Conservation (phyloP, 148 eudicot genomes). For the Cornus suecica region DNA sequence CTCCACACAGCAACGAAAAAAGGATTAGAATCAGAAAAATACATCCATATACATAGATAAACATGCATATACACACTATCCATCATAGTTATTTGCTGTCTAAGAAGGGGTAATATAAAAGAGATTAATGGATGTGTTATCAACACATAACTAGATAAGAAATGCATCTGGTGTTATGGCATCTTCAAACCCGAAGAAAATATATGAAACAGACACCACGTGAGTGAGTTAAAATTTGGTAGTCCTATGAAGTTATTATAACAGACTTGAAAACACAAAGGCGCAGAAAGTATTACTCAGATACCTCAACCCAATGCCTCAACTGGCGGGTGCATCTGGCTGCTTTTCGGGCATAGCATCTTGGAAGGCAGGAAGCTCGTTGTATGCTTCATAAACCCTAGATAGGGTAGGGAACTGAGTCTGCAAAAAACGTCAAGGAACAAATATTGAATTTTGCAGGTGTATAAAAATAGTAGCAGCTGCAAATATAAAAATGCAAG, state of each 20-base stretch:
- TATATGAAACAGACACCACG: too few relatives aligned
- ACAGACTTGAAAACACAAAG: not conserved
- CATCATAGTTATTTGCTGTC: not conserved
- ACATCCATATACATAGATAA: too few relatives aligned
- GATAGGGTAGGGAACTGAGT: slow-evolving; percentile 57
- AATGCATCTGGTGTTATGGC: not conserved
- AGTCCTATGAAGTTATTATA: not conserved
- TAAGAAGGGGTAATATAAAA: not conserved
- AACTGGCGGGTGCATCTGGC: slow-evolving; percentile 52
- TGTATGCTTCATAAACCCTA: slow-evolving; percentile 61
- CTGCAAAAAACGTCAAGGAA: slow-evolving; percentile 35
- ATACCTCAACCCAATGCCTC: slow-evolving; percentile 10
- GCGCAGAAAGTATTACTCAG: not conserved
- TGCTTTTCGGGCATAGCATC: slow-evolving; percentile 73
- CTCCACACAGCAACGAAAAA: not conserved
- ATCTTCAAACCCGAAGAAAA: not conserved
- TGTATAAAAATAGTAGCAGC: not conserved
- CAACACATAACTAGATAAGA: not conserved
- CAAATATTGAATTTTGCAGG: not conserved
- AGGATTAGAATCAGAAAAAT: not conserved
- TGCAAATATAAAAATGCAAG: not conserved
- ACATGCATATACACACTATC: not conserved
- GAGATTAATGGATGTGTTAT: not conserved
- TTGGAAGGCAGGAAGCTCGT: slow-evolving; percentile 55
- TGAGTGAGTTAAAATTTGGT: not conserved